Percentiles rank a stretch among this genome's conserved stretches.
phyloP scores from a whole-genome alignment of 1,139 yeast species.

The Saccharomyces uvarum region DNA sequence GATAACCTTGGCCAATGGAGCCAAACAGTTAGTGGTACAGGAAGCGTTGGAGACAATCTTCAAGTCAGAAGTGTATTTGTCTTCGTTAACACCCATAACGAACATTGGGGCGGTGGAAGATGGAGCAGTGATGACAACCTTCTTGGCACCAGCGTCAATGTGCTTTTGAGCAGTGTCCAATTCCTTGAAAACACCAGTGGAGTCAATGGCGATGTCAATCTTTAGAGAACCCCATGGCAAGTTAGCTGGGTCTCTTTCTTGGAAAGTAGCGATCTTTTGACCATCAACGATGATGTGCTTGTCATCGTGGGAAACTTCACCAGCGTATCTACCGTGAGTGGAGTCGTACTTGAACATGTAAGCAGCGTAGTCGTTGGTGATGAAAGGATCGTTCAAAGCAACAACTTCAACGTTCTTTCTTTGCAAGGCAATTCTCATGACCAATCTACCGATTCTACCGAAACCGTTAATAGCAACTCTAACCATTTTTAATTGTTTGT shows the following conservation, averaged over 20 bases:
- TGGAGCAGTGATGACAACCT: constrained; percentile 81
- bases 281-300: constrained; percentile 59
- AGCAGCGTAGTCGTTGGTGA: constrained; percentile 74
- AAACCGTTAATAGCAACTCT: constrained; percentile 80
- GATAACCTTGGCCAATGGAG: constrained; percentile 79
- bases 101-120: constrained; percentile 84
- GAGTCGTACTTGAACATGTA: constrained; percentile 88
- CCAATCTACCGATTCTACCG: constrained; percentile 84
- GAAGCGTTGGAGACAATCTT: constrained; percentile 77
- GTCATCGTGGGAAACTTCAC: constrained; percentile 61
- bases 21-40: constrained; percentile 85
- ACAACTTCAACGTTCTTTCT: constrained; percentile 68
- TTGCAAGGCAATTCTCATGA: constrained; percentile 64
- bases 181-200: constrained; percentile 83
- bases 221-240: constrained; percentile 78
- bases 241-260: constrained; percentile 72
- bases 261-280: constrained; percentile 57
- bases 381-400: constrained; percentile 79
- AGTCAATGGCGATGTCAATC: constrained; percentile 74
- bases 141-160: constrained; percentile 82
- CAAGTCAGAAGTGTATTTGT: constrained; percentile 62
- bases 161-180: constrained; percentile 73
- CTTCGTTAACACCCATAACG: constrained; percentile 78
- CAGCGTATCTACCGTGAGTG: constrained; percentile 70
- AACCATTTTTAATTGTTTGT: constrained; percentile 33